Conservation (phyloP, 2,329 filamentous ascomycete genomes). For the Cladosporium sp. region DNA sequence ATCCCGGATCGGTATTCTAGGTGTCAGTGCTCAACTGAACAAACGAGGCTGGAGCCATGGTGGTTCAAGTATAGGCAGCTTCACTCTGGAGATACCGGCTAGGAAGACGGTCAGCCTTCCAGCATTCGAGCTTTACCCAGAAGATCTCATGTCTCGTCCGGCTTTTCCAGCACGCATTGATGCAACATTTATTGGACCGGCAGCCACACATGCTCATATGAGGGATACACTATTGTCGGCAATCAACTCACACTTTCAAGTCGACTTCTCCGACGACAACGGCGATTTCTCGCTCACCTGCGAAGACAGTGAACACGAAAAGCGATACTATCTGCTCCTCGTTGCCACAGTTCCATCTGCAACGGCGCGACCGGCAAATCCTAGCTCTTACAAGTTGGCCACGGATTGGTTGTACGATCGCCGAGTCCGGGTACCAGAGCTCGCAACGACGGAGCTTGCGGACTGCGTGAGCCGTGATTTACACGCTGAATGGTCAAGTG, state of each 20-base stretch:
- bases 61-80: slow-evolving; percentile 39
- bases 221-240: slow-evolving; percentile 8
- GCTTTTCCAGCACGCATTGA: slow-evolving; percentile 23
- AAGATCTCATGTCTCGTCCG: slow-evolving; percentile 17
- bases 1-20: slow-evolving; percentile 44
- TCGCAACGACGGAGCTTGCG: slow-evolving; percentile 30
- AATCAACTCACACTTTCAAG: slow-evolving; percentile 14
- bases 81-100: slow-evolving; percentile 44
- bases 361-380: not conserved
- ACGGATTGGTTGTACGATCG: slow-evolving; percentile 45
- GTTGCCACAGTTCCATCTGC: slow-evolving; percentile 40
- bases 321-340: slow-evolving; percentile 47
- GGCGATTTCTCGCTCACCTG: slow-evolving; percentile 13
- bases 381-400: slow-evolving; percentile 40
- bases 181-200: slow-evolving; percentile 36
- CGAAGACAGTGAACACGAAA: slow-evolving; percentile 19
- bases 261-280: not conserved
- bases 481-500: slow-evolving; percentile 39
- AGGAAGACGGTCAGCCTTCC: slow-evolving; percentile 27
- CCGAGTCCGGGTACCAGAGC: slow-evolving; percentile 22
- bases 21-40: slow-evolving; percentile 37
- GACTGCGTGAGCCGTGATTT: slow-evolving; percentile 40
- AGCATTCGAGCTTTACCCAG: slow-evolving; percentile 31
- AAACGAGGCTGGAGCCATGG: slow-evolving; percentile 51
- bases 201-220: slow-evolving; percentile 26